phyloP scores from a whole-genome alignment of 768 basidiomycete species.

The Mycena vitilis region DNA sequence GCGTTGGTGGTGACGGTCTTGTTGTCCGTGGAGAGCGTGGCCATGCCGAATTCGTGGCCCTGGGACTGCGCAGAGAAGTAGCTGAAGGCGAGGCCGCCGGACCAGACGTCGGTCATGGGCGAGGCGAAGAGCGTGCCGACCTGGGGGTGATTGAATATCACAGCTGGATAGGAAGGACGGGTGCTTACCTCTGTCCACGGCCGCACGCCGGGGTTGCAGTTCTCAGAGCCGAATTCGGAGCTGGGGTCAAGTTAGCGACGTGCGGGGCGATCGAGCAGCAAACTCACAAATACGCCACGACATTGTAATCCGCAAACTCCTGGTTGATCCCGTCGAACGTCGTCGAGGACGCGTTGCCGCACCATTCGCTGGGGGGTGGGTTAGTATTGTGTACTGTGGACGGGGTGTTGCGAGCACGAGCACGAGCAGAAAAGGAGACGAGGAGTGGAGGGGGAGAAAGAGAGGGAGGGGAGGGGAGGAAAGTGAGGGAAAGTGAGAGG shows the following conservation, averaged over 20 bases:
- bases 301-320: conserved; percentile 73
- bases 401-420: background rate
- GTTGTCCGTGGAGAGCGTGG: conserved; percentile 75
- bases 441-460: too few relatives aligned
- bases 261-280: conserved; percentile 33
- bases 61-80: conserved; percentile 88
- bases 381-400: background rate
- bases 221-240: conserved; percentile 35
- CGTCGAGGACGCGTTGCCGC: conserved; percentile 65
- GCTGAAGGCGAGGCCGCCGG: conserved; percentile 88
- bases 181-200: conserved; percentile 76
- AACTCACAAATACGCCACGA: conserved; percentile 93
- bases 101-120: conserved; percentile 83
- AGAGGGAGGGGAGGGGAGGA: too few relatives aligned
- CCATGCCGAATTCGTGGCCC: conserved; percentile 86
- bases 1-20: conserved; percentile 73
- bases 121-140: conserved; percentile 75
- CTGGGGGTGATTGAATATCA: too few relatives aligned
- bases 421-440: too few relatives aligned
- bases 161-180: too few relatives aligned
- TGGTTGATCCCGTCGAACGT: conserved; percentile 67
- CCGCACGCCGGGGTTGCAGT: conserved; percentile 54
- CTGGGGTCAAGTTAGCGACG: background rate
- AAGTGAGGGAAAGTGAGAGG: too few relatives aligned
- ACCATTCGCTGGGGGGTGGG: conserved; percentile 16